phyloP scores from a whole-genome alignment of 108 stramenopile genomes.

The Mayamaea pseudoterrestris region DNA sequence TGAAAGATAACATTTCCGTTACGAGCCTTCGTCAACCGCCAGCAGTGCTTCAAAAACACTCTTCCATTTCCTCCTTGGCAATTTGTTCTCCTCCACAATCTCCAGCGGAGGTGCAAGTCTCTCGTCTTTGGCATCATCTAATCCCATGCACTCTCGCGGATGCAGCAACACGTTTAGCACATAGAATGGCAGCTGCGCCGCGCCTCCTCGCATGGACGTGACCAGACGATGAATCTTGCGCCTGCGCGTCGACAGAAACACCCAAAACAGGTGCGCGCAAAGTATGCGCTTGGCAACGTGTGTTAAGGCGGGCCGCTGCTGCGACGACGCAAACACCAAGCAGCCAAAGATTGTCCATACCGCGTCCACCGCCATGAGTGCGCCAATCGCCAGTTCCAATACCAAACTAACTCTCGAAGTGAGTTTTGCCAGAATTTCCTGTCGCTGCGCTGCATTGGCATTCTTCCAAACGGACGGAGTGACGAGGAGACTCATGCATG shows the following conservation, averaged over 20 bases:
- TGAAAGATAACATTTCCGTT: too few relatives aligned
- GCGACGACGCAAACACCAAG: constrained; percentile 4
- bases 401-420: constrained; percentile 38
- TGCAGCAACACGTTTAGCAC: constrained; percentile 47
- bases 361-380: constrained; percentile 37
- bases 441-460: constrained; percentile 54
- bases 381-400: constrained; percentile 48
- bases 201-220: constrained; percentile 41
- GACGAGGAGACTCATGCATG: constrained; percentile 52
- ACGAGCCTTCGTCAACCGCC: too few relatives aligned
- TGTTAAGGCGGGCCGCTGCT: constrained; percentile 19
- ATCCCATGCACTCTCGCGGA: constrained; percentile 50
- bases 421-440: constrained; percentile 49
- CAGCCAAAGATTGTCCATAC: constrained; percentile 15
- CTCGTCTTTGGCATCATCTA: constrained; percentile 7
- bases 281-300: constrained; percentile 17
- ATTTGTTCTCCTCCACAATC: too few relatives aligned
- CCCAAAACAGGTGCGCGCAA: constrained; percentile 60
- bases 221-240: constrained; percentile 32
- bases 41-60: too few relatives aligned
- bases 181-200: constrained; percentile 34
- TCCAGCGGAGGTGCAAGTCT: too few relatives aligned
- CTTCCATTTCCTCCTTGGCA: too few relatives aligned
- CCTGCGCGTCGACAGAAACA: constrained; percentile 51
- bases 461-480: constrained; percentile 40